Evolutionary conservation across 805 yeast genomes (phyloP), one percentile per base, ranked within the genome.

Genomic region (Ogataea dorogensis): DNA sequence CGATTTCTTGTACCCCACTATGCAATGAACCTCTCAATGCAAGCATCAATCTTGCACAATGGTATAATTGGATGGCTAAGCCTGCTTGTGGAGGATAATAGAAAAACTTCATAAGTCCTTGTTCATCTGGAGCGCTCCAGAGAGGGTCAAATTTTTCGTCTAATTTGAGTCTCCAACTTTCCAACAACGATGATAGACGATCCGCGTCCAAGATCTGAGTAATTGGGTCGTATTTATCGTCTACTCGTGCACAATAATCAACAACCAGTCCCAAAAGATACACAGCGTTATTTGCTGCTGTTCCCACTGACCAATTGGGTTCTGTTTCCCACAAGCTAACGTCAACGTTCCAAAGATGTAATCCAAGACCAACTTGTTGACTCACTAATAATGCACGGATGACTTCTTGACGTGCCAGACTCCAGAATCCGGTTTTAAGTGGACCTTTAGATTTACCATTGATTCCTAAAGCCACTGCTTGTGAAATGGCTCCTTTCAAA

Each of bases 51-150:
- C 44, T 12, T 4, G 44, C 44, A 3, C 36, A 23, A 14, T 40
- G 44, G 21, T 40, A 40, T 23, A 40, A 22, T 18, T 40, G 44
- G 5, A 40, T 31, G n/a, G 44, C 34, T 17, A 40, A 26, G 5
- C 44, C 44, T 5, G 44, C 44, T 26, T 40, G 28, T 2, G 40
- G 34, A 21, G 44, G 44, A 18, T 16, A 20, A 21, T 40, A 40
- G 31, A 35, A 36, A 20, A 24, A 27, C 8, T 14, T 21, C 7
- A 37, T 19, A 8, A 40, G 36, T 16, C 37, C 40, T 19, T 40
- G 40, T 2, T 21, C 18, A 5, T 39, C 25, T 3, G 9, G n/a
- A 5, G 37, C 27, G 13, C 37, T 36, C 44, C 40, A 40, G 5
- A 39, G 24, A 10, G 44, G 44, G 10, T 19, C 34, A 22, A 40